Conservation (phyloP, 2,329 filamentous ascomycete species). For the Zymoseptoria brevis region DNA sequence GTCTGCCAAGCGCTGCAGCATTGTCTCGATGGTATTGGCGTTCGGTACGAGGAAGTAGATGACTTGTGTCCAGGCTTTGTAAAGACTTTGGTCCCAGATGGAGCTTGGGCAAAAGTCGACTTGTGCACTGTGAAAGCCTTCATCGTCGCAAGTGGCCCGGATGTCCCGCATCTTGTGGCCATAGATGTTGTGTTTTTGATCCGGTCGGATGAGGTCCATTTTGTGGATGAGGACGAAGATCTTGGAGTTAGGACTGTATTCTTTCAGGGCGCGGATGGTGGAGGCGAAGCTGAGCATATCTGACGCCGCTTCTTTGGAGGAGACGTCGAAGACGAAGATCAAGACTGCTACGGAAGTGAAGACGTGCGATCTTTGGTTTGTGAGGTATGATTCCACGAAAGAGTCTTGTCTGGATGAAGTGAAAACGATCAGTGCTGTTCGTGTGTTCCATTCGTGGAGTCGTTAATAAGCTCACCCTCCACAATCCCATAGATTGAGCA, state of each 20-base stretch:
- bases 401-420: conserved; percentile 67
- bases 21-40: conserved; percentile 74
- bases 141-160: conserved; percentile 56
- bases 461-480: conserved; percentile 55
- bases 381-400: conserved; percentile 97
- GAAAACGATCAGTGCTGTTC: neutral
- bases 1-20: conserved; percentile 72
- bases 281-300: conserved; percentile 88
- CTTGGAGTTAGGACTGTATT: conserved; percentile 72
- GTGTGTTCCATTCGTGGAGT: neutral
- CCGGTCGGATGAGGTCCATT: conserved; percentile 86
- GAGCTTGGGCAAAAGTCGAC: conserved; percentile 87
- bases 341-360: conserved; percentile 94
- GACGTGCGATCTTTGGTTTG: conserved; percentile 88
- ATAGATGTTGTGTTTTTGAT: conserved; percentile 72
- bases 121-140: conserved; percentile 49
- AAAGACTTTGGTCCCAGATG: conserved; percentile 97
- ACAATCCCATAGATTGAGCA: conserved; percentile 97
- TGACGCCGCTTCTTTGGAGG: conserved; percentile 86
- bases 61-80: conserved; percentile 97
- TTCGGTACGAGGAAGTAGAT: conserved; percentile 98
- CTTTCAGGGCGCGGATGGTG: conserved; percentile 78
- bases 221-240: conserved; percentile 97
- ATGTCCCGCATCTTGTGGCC: conserved; percentile 74
- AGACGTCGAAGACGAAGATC: conserved; percentile 99